phyloP scores from a whole-genome alignment of 139 green algal genomes.

The Picochlorum sp. region DNA sequence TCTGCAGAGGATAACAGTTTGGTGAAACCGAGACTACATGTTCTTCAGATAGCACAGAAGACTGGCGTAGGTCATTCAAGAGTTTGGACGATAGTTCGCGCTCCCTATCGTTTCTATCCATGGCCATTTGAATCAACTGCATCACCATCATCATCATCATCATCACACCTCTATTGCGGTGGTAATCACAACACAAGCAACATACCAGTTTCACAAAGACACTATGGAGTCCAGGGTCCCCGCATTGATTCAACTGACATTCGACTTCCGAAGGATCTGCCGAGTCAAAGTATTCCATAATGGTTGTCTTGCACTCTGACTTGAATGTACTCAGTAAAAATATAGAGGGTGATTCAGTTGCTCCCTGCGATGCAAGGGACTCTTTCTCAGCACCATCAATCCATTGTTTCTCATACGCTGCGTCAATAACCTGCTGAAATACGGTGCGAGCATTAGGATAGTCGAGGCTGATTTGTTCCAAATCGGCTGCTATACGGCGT shows the following conservation, averaged over 20 bases:
- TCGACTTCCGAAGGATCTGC: slow-evolving; percentile 54
- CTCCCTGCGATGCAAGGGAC: no score
- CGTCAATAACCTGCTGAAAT: slow-evolving; percentile 26
- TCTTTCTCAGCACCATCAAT: slow-evolving; percentile 15
- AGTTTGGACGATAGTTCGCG: slow-evolving; percentile 67
- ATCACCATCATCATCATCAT: no score
- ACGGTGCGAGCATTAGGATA: slow-evolving; percentile 42
- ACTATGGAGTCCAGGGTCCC: slow-evolving; percentile 75
- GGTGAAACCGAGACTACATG: slow-evolving; percentile 57
- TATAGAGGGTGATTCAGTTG: slow-evolving; percentile 3
- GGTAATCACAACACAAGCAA: no score
- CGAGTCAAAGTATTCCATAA: slow-evolving; percentile 81
- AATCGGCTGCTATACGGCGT: slow-evolving; percentile 49
- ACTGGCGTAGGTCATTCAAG: slow-evolving; percentile 62
- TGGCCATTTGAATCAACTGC: slow-evolving; percentile 47
- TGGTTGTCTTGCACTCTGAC: slow-evolving; percentile 23
- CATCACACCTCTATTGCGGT: no score
- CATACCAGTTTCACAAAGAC: slow-evolving; percentile 78
- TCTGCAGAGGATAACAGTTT: slow-evolving; percentile 57
- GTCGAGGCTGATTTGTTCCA: slow-evolving; percentile 67
- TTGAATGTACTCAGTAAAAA: slow-evolving; percentile 51
- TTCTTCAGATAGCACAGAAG: slow-evolving; percentile 28
- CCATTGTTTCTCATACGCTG: slow-evolving; percentile 14
- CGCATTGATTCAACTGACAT: slow-evolving; percentile 50
- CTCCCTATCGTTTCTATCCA: slow-evolving; percentile 81